A percentile compares a stretch with the other conserved stretches of the same genome.
Conservation (phyloP, 2,329 filamentous ascomycete species). For the Stagonosporopsis chrysanthemi region DNA sequence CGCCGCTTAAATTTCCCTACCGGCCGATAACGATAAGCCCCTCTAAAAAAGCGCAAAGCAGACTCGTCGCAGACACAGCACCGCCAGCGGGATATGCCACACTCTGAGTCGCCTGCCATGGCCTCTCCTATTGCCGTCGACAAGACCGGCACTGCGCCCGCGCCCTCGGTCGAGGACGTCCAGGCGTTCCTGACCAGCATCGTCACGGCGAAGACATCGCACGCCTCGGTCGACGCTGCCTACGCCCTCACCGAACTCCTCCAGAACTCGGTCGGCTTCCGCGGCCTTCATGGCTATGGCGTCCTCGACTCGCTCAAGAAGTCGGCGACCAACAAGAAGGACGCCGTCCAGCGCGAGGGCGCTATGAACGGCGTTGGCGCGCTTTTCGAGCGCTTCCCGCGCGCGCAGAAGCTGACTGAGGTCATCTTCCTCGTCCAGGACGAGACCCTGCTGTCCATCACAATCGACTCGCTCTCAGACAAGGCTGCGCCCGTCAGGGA, state of each 20-base stretch:
- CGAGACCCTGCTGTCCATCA: conserved; percentile 72
- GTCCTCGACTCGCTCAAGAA: conserved; percentile 72
- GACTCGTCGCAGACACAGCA: conserved; percentile 9
- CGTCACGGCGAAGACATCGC: conserved; percentile 61
- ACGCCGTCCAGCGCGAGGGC: conserved; percentile 81
- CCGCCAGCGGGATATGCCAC: conserved; percentile 53
- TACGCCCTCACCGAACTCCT: conserved; percentile 71
- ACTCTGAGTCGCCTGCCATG: conserved; percentile 60
- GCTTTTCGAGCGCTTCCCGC: conserved; percentile 87
- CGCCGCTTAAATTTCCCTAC: conserved; percentile 30
- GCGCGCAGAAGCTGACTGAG: conserved; percentile 79
- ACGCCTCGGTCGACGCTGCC: conserved; percentile 66
- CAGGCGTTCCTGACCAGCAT: conserved; percentile 53
- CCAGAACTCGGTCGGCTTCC: conserved; percentile 69
- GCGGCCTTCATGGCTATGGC: conserved; percentile 68
- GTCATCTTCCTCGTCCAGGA: conserved; percentile 83
- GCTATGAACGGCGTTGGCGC: conserved; percentile 95
- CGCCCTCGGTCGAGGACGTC: conserved; percentile 58
- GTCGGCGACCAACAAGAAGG: conserved; percentile 93
- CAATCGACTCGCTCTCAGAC: conserved; percentile 86
- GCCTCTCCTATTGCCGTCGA: conserved; percentile 56
- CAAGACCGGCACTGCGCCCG: conserved; percentile 51
- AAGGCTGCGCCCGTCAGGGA: conserved; percentile 90
- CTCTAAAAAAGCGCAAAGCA: conserved; percentile 32
- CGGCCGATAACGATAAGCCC: conserved; percentile 39